Conservation (phyloP, 257 asterid genomes). For the Nicotiana tabacum region DNA sequence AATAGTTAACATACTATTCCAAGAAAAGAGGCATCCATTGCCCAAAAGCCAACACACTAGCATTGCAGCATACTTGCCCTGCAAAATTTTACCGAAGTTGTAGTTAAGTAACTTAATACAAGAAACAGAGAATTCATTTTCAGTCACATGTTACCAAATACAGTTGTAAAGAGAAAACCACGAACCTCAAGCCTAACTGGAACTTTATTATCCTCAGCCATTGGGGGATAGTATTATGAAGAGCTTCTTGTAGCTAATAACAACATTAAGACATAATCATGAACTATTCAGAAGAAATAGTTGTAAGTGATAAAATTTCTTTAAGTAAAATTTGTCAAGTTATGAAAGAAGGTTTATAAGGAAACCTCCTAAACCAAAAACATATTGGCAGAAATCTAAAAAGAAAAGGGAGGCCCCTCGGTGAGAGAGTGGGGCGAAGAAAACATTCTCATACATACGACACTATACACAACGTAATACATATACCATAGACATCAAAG, state of each 20-base stretch:
- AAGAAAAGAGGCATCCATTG: constrained; percentile 41
- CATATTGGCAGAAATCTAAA: background rate
- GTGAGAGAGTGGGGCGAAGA: background rate
- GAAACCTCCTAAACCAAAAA: background rate
- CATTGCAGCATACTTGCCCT: constrained; percentile 33
- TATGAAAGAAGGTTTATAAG: background rate
- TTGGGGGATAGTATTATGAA: background rate
- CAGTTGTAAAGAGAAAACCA: background rate
- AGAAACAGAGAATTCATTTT: background rate
- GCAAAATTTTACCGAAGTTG: background rate
- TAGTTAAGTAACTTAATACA: background rate
- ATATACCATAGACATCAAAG: background rate
- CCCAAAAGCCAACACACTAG: constrained; percentile 42
- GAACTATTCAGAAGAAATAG: background rate
- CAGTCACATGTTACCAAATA: background rate
- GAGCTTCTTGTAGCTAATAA: background rate
- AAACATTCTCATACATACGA: background rate
- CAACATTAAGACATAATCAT: background rate
- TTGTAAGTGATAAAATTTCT: background rate
- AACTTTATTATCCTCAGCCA: background rate
- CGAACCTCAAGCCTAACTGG: constrained; percentile 26
- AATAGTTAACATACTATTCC: constrained; percentile 42
- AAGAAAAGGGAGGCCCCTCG: background rate
- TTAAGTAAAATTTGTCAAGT: too few species aligned
- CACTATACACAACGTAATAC: background rate